Evolutionary conservation across 345 rosid genomes (phyloP).

Genomic region (Syzygium jambos): DNA sequence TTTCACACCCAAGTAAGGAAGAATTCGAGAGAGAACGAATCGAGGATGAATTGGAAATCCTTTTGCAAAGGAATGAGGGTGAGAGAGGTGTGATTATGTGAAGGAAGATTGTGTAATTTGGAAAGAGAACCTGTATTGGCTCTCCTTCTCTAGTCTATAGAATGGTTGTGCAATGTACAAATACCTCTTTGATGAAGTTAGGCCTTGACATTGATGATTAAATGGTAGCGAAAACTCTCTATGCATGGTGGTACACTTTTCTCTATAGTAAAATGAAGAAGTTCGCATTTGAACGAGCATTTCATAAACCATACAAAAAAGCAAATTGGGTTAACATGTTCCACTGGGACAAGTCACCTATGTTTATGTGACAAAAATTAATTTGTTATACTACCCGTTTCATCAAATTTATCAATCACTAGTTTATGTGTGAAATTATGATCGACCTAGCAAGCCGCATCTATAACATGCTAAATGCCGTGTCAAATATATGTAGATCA

Average conservation of each 20-base stretch:
- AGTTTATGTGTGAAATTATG: too few species aligned
- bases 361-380: too few species aligned
- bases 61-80: conserved; percentile 3
- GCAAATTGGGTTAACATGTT: too few species aligned
- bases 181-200: conserved; percentile 8
- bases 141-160: conserved; percentile 5
- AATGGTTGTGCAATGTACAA: conserved; percentile 25
- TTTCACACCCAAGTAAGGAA: conserved; percentile 71
- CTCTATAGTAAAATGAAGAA: background rate
- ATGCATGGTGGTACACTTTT: background rate
- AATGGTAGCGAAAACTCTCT: background rate
- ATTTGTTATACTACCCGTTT: too few species aligned
- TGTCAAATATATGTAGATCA: too few species aligned
- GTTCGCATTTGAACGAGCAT: too few species aligned
- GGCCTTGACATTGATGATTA: background rate
- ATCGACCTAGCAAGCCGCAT: too few species aligned
- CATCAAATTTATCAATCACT: too few species aligned
- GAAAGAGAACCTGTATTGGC: conserved; percentile 13
- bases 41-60: background rate
- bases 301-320: too few species aligned
- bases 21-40: background rate
- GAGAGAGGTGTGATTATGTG: conserved; percentile 5
- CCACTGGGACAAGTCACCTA: too few species aligned
- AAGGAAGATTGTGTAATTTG: conserved; percentile 6
- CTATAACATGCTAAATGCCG: too few species aligned